phyloP scores from a whole-genome alignment of 2,329 filamentous ascomycete genomes.

The Alternaria infectoria region DNA sequence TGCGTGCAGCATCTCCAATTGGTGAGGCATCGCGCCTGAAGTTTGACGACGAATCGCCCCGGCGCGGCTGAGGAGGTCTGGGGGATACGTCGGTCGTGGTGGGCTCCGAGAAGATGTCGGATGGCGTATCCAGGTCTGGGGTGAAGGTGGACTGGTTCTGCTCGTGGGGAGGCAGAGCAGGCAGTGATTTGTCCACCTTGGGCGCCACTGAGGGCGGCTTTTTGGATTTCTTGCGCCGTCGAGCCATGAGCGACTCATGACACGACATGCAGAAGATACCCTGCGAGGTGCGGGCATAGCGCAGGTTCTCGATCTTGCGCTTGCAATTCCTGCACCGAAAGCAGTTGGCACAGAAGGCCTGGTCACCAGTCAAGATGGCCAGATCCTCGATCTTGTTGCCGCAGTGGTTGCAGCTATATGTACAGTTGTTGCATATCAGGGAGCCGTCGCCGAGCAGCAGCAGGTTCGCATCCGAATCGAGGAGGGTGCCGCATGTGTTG shows the following conservation, averaged over 20 bases:
- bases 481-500: slow-evolving; percentile 91
- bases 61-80: slow-evolving; percentile 42
- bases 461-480: slow-evolving; percentile 97
- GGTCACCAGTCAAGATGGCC: slow-evolving; percentile 95
- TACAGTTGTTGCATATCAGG: slow-evolving; percentile 98
- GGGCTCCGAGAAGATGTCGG: slow-evolving; percentile 67
- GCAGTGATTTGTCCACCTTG: slow-evolving; percentile 88
- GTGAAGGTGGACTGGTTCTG: slow-evolving; percentile 65
- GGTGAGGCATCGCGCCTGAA: slow-evolving; percentile 50
- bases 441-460: slow-evolving; percentile 96
- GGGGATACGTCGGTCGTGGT: slow-evolving; percentile 73
- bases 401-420: slow-evolving; percentile 97
- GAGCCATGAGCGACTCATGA: slow-evolving; percentile 94
- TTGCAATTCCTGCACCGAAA: slow-evolving; percentile 99
- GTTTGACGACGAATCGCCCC: slow-evolving; percentile 45
- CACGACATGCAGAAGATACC: slow-evolving; percentile 99
- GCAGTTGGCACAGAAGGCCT: slow-evolving; percentile 96
- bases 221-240: slow-evolving; percentile 85
- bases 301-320: slow-evolving; percentile 96
- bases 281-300: slow-evolving; percentile 96
- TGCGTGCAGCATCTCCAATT: slow-evolving; percentile 39
- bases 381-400: slow-evolving; percentile 98
- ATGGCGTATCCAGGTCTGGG: slow-evolving; percentile 62
- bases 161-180: slow-evolving; percentile 78
- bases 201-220: slow-evolving; percentile 51